phyloP scores from a whole-genome alignment of 2,329 filamentous ascomycete species.

The Venturia oleaginea region DNA sequence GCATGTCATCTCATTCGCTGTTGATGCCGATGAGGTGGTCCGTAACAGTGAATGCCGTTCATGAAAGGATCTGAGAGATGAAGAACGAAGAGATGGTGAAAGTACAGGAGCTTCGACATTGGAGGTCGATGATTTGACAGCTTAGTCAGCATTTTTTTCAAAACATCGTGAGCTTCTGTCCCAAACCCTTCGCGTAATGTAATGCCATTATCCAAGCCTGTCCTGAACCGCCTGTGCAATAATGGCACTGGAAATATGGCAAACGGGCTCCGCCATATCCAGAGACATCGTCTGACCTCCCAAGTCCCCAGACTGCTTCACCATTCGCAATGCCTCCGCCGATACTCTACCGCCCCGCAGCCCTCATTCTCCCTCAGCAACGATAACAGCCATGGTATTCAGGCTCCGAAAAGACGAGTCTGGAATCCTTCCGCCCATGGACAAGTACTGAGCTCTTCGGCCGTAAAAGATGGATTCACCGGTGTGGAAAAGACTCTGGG shows the following conservation, averaged over 20 bases:
- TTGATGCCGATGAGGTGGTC: no score
- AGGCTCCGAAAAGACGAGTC: neutral
- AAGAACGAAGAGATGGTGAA: neutral
- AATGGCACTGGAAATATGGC: conserved; percentile 2
- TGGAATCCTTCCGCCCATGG: neutral
- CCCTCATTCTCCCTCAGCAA: neutral
- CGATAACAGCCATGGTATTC: neutral
- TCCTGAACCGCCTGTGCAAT: neutral
- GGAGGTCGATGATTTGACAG: neutral
- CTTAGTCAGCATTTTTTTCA: neutral
- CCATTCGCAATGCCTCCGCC: neutral
- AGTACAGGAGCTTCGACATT: neutral
- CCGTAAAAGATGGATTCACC: neutral
- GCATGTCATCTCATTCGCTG: neutral
- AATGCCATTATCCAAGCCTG: conserved; percentile 5
- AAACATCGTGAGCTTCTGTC: neutral
- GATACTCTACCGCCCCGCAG: neutral
- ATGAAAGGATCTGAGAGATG: neutral
- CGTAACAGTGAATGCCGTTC: no score
- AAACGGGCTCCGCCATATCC: neutral
- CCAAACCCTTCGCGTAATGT: neutral
- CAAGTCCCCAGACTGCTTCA: neutral
- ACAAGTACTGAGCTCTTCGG: neutral
- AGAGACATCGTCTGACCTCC: neutral
- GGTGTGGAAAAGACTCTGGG: neutral